Percentiles rank a stretch among this genome's conserved stretches.
These are phyloP conservation scores for Penicillium paradoxum DNA, from an alignment of 495 filamentous ascomycete species.

Conservation along the genomic window DNA sequence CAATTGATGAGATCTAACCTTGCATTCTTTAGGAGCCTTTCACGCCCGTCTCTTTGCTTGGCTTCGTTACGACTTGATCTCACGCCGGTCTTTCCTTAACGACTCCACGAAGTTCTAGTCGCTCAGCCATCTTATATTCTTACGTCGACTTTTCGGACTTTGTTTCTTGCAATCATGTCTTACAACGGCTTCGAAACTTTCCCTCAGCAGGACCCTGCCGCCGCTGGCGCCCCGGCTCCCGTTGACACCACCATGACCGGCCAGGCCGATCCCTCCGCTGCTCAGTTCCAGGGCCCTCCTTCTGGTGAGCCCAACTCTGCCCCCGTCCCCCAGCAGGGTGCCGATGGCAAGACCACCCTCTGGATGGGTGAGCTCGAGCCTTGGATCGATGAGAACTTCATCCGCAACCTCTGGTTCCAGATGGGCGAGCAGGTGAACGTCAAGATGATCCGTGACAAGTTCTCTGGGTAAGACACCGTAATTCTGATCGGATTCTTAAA, in stretches of 20 bases:
- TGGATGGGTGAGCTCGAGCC: conserved; percentile 99
- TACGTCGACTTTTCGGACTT: conserved; percentile 27
- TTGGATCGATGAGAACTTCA: conserved; percentile 99
- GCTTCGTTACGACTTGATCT: conserved; percentile 37
- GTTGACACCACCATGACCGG: conserved; percentile 49
- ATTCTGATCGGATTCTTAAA: conserved; percentile 1
- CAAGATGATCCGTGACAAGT: conserved; percentile 99
- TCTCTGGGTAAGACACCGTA: conserved; percentile 77
- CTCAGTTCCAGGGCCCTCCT: conserved; percentile 50
- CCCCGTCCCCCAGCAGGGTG: conserved; percentile 50
- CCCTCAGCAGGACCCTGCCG: conserved; percentile 52
- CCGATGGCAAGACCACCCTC: conserved; percentile 73
- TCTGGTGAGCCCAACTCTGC: conserved; percentile 49
- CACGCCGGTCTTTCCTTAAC: conserved; percentile 39
- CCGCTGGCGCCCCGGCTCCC: conserved; percentile 48
- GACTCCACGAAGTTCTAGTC: conserved; percentile 38
- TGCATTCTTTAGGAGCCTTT: conserved; percentile 13
- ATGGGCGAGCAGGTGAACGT: conserved; percentile 94
- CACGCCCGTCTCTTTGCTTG: conserved; percentile 23
- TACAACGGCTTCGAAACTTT: conserved; percentile 57
- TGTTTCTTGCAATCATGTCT: conserved; percentile 43
- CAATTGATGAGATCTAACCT: conserved; percentile 7
- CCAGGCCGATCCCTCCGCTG: conserved; percentile 51
- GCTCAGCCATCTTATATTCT: conserved; percentile 37
- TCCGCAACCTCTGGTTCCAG: conserved; percentile 87